phyloP scores from a whole-genome alignment of 768 basidiomycete genomes.

The Rhizopogon roseolus region DNA sequence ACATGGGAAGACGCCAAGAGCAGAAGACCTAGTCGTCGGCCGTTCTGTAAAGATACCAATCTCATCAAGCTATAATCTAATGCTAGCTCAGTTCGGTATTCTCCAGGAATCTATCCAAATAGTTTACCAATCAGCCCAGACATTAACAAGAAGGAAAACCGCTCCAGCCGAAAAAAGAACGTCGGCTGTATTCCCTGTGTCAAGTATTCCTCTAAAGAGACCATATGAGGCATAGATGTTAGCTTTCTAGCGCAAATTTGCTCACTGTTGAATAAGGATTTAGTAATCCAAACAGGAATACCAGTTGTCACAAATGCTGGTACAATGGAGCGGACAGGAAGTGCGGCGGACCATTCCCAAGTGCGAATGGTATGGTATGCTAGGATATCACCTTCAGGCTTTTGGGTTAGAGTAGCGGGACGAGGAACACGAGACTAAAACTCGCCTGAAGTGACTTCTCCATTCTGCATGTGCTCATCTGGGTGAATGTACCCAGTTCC shows the following conservation, averaged over 20 bases:
- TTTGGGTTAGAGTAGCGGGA: constrained; percentile 3
- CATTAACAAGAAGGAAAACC: constrained; percentile 23
- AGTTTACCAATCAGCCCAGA: constrained; percentile 30
- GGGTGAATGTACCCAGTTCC: constrained; percentile 37
- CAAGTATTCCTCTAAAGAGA: constrained; percentile 7
- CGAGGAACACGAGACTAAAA: background rate
- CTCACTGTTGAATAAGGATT: constrained; percentile 18
- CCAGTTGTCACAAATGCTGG: constrained; percentile 29
- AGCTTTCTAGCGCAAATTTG: background rate
- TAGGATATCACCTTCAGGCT: constrained; percentile 21
- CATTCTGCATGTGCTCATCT: constrained; percentile 38
- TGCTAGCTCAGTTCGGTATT: constrained; percentile 1
- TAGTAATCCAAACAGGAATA: constrained; percentile 21
- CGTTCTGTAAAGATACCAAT: constrained; percentile 15
- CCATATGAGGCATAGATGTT: constrained; percentile 3
- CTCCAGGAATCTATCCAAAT: background rate
- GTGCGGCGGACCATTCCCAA: constrained; percentile 34
- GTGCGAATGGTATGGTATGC: constrained; percentile 23
- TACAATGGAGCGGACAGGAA: constrained; percentile 31
- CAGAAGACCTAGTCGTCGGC: constrained; percentile 17
- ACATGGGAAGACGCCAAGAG: constrained; percentile 33
- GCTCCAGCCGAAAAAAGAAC: constrained; percentile 25
- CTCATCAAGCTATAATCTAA: constrained; percentile 20
- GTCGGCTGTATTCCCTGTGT: constrained; percentile 4
- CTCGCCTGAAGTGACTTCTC: constrained; percentile 32